phyloP scores from a whole-genome alignment of 352 stramenopile species.

The Globisporangium carolinianum region DNA sequence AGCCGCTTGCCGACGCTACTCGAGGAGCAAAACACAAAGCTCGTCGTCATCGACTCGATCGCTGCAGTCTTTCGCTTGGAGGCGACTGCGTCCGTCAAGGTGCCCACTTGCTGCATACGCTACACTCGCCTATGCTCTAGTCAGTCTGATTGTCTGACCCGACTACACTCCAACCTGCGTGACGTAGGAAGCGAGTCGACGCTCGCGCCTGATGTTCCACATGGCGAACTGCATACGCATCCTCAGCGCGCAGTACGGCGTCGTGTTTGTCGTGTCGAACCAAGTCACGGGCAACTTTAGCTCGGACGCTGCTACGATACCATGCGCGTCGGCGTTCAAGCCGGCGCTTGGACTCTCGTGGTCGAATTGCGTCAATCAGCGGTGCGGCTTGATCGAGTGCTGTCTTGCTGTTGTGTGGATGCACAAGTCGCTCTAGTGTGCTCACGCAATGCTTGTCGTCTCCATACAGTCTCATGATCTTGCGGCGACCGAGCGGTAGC shows the following conservation, averaged over 20 bases:
- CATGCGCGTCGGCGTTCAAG: constrained; percentile 20
- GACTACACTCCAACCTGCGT: no score
- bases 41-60: constrained; percentile 79
- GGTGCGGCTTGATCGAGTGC: constrained; percentile 20
- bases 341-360: constrained; percentile 71
- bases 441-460: background rate
- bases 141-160: no score
- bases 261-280: constrained; percentile 74
- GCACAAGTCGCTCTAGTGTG: no score
- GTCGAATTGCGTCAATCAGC: constrained; percentile 82
- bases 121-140: no score
- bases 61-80: constrained; percentile 69
- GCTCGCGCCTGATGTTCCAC: constrained; percentile 74
- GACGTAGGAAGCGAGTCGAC: constrained; percentile 51
- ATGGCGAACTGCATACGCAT: constrained; percentile 83
- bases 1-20: constrained; percentile 51
- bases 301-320: constrained; percentile 10
- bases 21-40: constrained; percentile 65
- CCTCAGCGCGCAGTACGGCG: constrained; percentile 64
- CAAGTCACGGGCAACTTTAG: constrained; percentile 73
- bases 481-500: constrained; percentile 14
- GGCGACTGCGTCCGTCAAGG: constrained; percentile 61
- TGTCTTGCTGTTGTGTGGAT: no score
- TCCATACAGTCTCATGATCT: constrained; percentile 47
- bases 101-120: constrained; percentile 4